phyloP scores from a whole-genome alignment of 768 basidiomycete species.

The Galerina sulciceps region DNA sequence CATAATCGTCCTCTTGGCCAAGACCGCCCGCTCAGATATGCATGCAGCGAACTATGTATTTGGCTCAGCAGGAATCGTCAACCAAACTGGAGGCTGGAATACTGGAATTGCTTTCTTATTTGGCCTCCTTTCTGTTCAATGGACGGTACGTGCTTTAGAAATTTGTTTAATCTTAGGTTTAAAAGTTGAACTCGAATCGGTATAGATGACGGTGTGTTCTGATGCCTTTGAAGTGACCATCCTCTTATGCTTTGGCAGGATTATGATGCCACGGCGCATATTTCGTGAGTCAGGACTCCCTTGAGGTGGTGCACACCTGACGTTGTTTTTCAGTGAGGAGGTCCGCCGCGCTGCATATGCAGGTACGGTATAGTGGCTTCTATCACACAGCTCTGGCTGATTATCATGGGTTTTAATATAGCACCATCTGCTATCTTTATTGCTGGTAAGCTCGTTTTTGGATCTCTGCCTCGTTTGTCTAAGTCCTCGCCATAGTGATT shows the following conservation, averaged over 20 bases:
- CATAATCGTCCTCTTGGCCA: conserved; percentile 82
- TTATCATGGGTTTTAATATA: conserved; percentile 5
- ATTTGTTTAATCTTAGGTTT: background rate
- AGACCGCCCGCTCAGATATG: conserved; percentile 75
- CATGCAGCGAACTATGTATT: conserved; percentile 83
- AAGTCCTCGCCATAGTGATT: conserved; percentile 48
- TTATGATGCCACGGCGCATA: conserved; percentile 83
- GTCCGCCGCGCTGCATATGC: conserved; percentile 81
- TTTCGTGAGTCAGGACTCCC: conserved; percentile 58
- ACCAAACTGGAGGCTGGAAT: conserved; percentile 81
- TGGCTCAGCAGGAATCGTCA: conserved; percentile 71
- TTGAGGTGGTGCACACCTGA: conserved; percentile 1
- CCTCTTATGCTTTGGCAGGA: conserved; percentile 46
- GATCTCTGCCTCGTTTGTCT: conserved; percentile 1
- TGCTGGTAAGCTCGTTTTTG: conserved; percentile 40
- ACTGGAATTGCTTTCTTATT: conserved; percentile 84
- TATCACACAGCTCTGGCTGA: conserved; percentile 10
- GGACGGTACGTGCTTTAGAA: conserved; percentile 61
- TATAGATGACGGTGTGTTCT: conserved; percentile 59
- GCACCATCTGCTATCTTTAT: conserved; percentile 67
- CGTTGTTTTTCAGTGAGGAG: conserved; percentile 59
- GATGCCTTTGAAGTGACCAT: background rate
- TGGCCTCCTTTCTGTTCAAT: conserved; percentile 85
- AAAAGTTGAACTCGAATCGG: conserved; percentile 20
- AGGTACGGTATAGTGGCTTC: conserved; percentile 37